Percentiles rank a stretch among this genome's conserved stretches.
These are phyloP conservation scores for Gnomoniopsis sp. DNA, from an alignment of 2,329 filamentous ascomycete species.

Conservation along the genomic window DNA sequence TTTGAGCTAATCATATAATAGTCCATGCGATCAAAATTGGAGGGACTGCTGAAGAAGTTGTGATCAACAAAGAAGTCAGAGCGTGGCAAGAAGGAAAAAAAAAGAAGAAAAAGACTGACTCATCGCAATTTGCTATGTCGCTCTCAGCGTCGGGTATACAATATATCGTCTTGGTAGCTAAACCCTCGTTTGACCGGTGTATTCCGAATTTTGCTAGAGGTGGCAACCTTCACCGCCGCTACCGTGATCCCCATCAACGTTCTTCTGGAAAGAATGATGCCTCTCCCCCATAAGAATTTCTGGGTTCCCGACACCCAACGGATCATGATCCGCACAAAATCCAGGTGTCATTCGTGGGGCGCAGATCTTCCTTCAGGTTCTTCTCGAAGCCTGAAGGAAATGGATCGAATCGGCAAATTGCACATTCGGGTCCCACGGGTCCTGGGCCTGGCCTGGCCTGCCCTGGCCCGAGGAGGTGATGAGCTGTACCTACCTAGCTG, in stretches of 20 bases:
- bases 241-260: background rate
- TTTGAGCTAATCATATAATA: background rate
- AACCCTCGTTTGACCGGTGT: background rate
- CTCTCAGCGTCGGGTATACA: background rate
- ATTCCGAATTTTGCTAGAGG: background rate
- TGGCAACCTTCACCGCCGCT: background rate
- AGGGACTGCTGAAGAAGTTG: background rate
- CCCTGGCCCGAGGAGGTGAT: background rate
- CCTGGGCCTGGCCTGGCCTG: too few species aligned
- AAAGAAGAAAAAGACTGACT: background rate
- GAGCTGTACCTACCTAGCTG: too few species aligned
- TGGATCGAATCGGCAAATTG: background rate
- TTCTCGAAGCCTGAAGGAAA: constrained; percentile 18
- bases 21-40: background rate
- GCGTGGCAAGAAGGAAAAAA: background rate
- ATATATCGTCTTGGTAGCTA: background rate
- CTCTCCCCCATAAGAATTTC: background rate
- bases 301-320: background rate
- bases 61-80: background rate
- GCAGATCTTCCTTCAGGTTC: constrained; percentile 13
- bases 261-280: background rate
- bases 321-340: constrained; percentile 17
- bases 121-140: background rate
- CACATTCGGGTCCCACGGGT: background rate
- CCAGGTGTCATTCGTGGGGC: constrained; percentile 10